A percentile compares a stretch with the other conserved stretches of the same genome.
Evolutionary conservation across 345 rosid species (phyloP).

Genomic region (Dipteronia sinensis): DNA sequence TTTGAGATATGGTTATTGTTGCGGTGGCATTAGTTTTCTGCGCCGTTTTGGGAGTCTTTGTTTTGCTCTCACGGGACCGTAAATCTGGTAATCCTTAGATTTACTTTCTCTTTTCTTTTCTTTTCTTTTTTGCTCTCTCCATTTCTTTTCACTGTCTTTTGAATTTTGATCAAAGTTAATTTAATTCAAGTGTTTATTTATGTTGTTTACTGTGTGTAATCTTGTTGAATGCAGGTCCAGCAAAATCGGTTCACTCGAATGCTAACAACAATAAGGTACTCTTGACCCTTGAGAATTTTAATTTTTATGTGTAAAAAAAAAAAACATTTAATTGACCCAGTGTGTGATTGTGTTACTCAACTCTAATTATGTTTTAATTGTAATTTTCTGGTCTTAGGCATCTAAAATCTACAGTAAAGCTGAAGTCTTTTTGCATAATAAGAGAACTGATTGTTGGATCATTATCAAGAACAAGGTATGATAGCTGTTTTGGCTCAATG

Average conservation of each 20-base stretch:
- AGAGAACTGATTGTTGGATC: slow-evolving; percentile 88
- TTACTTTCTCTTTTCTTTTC: neutral
- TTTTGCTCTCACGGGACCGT: slow-evolving; percentile 39
- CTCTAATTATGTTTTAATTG: neutral
- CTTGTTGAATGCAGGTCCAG: slow-evolving; percentile 26
- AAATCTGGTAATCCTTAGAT: slow-evolving; percentile 28
- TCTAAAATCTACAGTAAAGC: slow-evolving; percentile 49
- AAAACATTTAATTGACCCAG: neutral
- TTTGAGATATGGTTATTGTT: slow-evolving; percentile 32
- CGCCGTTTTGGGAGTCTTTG: slow-evolving; percentile 42
- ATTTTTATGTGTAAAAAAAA: too few species aligned
- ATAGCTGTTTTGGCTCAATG: neutral
- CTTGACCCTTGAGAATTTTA: neutral
- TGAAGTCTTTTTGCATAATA: slow-evolving; percentile 68
- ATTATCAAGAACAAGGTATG: slow-evolving; percentile 76
- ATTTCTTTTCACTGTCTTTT: neutral
- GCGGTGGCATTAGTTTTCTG: slow-evolving; percentile 44
- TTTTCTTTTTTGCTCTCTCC: too few species aligned
- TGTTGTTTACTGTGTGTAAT: neutral
- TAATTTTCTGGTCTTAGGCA: slow-evolving; percentile 17
- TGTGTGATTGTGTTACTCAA: neutral
- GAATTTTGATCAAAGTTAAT: neutral
- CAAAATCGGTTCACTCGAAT: slow-evolving; percentile 25
- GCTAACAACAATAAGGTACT: slow-evolving; percentile 21
- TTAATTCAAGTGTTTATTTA: neutral